Evolutionary conservation across 257 asterid species (phyloP), one percentile per base, ranked within the genome.

Genomic region (Knoxia roxburghii): DNA sequence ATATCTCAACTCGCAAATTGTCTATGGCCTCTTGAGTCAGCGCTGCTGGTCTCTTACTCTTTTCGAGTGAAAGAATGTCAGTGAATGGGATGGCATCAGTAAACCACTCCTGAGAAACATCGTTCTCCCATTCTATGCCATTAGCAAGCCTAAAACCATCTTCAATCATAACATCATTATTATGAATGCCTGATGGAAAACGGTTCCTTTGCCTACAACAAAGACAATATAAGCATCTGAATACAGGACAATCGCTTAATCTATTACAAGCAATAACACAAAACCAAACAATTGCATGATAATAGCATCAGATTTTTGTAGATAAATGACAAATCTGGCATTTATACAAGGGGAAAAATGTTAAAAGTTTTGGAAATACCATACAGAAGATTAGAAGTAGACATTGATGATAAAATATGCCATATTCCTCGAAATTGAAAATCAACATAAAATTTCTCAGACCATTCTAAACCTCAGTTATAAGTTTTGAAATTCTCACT

Each of bases 111-210:
- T 80, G 62, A 32, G 94, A 69, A 69, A 74, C 55, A 67, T 80
- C 94, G 10, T 84, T 75, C 73, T 85, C 95, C 90, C 87, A 82
- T 26, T 88, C 93, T 56, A 82, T 81, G 9, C 76, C 81, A n/a
- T 83, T 88, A 9, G 77, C 77, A 55, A 80, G 83, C 69, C 90
- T 79, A 64, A 80, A 73, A 46, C 83, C 91, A 32, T 82, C 88
- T n/a, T 79, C 78, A 4, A 68, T 14, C 29, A 77, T 39, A 45
- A 74, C 8, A 68, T 77, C 80, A 60, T 50, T 73, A 17, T 5
- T 78, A 46, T 66, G 76, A 82, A 68, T 79, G 67, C 77, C 66
- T 33, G 86, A 64, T 58, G 86, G 67, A 69, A 45, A 68, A 66
- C 79, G 60, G 81, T 67, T 27, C 50, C 57, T 51, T 60, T n/a